Percentiles rank a stretch among this genome's conserved stretches.
Conservation (phyloP, 2,329 filamentous ascomycete genomes). For the Penicillium italicum region DNA sequence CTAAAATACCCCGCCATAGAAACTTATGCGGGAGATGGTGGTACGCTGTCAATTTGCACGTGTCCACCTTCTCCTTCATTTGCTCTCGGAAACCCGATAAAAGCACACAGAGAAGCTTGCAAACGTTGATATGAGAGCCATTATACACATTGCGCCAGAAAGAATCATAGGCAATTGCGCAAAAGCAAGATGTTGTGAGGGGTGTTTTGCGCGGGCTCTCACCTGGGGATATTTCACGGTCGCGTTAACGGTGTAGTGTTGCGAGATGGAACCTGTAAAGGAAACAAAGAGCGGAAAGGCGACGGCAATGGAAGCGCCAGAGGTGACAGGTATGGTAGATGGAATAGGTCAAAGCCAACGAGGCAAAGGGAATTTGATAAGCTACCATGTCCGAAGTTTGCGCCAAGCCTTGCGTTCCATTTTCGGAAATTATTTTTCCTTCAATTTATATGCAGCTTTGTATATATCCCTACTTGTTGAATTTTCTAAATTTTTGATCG, state of each 20-base stretch:
- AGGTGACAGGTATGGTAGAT: background rate
- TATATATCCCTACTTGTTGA: background rate
- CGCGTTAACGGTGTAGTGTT: background rate
- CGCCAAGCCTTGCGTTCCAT: conserved; percentile 22
- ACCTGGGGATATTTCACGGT: conserved; percentile 8
- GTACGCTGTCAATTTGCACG: conserved; percentile 8
- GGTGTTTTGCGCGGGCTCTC: conserved; percentile 16
- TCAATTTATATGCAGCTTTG: background rate
- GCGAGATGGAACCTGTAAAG: background rate
- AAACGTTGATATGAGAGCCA: background rate
- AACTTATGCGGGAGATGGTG: background rate
- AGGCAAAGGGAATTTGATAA: conserved; percentile 1
- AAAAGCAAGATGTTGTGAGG: conserved; percentile 10
- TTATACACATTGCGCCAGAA: background rate
- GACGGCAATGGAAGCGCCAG: conserved; percentile 1
- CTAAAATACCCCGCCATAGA: background rate
- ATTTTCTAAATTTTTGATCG: background rate
- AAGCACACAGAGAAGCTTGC: background rate
- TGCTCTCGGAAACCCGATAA: background rate
- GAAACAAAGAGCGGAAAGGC: background rate
- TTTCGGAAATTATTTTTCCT: conserved; percentile 18
- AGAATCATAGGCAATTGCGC: background rate
- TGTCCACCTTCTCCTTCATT: conserved; percentile 7
- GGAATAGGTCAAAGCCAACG: conserved; percentile 1
- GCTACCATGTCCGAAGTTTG: conserved; percentile 19